Base-by-base conservation (phyloP, 148 eudicot species). In the Persicaria tinctoria region DNA sequence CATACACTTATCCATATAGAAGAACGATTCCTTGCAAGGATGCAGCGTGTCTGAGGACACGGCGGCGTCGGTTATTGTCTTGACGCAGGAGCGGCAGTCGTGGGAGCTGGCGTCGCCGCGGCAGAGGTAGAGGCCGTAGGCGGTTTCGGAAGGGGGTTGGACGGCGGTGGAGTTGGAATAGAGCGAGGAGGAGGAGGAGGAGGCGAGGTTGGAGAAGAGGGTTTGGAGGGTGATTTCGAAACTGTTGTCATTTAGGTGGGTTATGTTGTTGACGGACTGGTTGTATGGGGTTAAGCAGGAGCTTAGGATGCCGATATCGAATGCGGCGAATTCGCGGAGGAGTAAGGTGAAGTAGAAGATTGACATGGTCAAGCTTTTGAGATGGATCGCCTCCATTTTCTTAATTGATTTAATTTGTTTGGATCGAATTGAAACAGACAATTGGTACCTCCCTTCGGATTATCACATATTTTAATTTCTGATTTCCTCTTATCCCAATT, bases 41-140 rank as follows among this genome's bases (percentile, higher is more conserved):
- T n/a, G n/a, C n/a, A n/a, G n/a, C n/a, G n/a, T n/a, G n/a, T n/a
- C n/a, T n/a, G n/a, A n/a, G 69, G 14, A 32, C 46, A 10, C 4
- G 4, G 1, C 8, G 17, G n/a, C n/a, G n/a, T 12, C 1, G 45
- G 46, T 64, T 64, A 64, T 0, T 6, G 45, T 18, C 46, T 46
- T 32, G n/a, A 64, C 46, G 17, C 69, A 64, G 2, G 69, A 32
- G 69, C 3, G 46, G 38, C 69, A 64, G 2, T n/a, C 13, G 69
- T 64, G n/a, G 4, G 69, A 4, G 0, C n/a, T 64, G 46, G 17
- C 5, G 69, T 64, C 46, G 11, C 69, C 69, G 1, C 46, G 69
- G 17, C 69, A 64, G 46, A 64, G 69, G 46, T 64, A 64, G 47
- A 64, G 47, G 46, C 69, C 69, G 46, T 64, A 64, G 46, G 69